These are phyloP conservation scores for Malassezia sympodialis DNA, from an alignment of 1,284 basidiomycete genomes.

Conservation along the genomic window DNA sequence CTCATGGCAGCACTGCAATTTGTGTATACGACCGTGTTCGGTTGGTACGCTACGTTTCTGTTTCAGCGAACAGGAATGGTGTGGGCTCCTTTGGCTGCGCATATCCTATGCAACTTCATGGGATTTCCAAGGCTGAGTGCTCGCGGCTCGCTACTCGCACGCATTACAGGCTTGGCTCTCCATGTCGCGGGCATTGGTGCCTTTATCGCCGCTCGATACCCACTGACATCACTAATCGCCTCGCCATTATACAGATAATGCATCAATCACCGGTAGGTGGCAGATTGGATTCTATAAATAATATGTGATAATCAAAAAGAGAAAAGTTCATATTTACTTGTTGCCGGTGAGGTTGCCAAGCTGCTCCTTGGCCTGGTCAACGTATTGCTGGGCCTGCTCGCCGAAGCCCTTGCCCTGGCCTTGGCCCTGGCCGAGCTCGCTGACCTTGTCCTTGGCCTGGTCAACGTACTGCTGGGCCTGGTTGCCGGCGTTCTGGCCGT, in stretches of 20 bases:
- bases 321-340: neutral
- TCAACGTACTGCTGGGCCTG: constrained; percentile 4
- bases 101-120: constrained; percentile 89
- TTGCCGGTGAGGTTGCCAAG: constrained; percentile 2
- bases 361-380: constrained; percentile 10
- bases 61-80: constrained; percentile 58
- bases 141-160: neutral
- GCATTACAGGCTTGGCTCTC: neutral
- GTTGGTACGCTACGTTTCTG: constrained; percentile 74
- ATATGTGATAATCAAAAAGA: neutral
- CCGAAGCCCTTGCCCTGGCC: neutral
- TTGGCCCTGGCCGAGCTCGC: constrained; percentile 2
- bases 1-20: constrained; percentile 58
- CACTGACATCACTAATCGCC: neutral
- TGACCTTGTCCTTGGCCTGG: constrained; percentile 9
- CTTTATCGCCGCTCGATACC: neutral
- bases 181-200: neutral
- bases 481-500: neutral
- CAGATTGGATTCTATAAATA: neutral
- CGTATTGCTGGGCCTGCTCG: constrained; percentile 13
- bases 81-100: constrained; percentile 53
- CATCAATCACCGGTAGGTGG: no score
- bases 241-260: neutral
- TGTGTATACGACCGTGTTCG: constrained; percentile 79
- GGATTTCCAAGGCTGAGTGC: constrained; percentile 56